A percentile compares a stretch with the other conserved stretches of the same genome.
These are phyloP conservation scores for Chrysanthemum lavandulifolium DNA, from an alignment of 129 eudicot genomes.

Conservation along the genomic window DNA sequence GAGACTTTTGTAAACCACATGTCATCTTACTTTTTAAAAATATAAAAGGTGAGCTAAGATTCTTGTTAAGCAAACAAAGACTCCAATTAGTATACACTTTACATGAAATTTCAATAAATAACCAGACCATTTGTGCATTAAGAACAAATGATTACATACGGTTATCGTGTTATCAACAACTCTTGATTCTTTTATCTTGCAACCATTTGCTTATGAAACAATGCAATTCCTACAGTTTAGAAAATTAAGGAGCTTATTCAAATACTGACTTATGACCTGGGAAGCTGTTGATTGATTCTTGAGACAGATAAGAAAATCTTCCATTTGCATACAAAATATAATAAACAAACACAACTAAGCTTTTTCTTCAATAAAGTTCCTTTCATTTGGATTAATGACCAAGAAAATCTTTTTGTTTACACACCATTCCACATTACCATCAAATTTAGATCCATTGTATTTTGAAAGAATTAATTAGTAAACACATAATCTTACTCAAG, in stretches of 20 bases:
- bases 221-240: no score
- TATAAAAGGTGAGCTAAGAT: neutral
- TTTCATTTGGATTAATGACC: neutral
- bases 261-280: no score
- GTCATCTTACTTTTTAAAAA: slow-evolving; percentile 1
- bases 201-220: no score
- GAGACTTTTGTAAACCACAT: slow-evolving; percentile 24
- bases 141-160: no score
- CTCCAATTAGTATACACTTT: neutral
- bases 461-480: neutral
- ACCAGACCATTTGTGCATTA: no score
- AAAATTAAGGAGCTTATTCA: no score
- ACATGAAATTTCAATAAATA: no score
- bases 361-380: neutral
- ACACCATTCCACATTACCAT: neutral
- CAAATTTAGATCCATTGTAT: neutral
- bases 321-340: neutral
- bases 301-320: no score
- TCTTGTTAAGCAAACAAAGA: slow-evolving; percentile 9
- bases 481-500: neutral
- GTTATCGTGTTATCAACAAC: no score
- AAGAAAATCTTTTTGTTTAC: slow-evolving; percentile 4
- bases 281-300: no score
- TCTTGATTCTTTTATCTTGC: no score
- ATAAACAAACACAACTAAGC: neutral